Percentiles rank a stretch among this genome's conserved stretches.
phyloP scores from a whole-genome alignment of 768 basidiomycete species.

The Cantharellus cinnabarinus region DNA sequence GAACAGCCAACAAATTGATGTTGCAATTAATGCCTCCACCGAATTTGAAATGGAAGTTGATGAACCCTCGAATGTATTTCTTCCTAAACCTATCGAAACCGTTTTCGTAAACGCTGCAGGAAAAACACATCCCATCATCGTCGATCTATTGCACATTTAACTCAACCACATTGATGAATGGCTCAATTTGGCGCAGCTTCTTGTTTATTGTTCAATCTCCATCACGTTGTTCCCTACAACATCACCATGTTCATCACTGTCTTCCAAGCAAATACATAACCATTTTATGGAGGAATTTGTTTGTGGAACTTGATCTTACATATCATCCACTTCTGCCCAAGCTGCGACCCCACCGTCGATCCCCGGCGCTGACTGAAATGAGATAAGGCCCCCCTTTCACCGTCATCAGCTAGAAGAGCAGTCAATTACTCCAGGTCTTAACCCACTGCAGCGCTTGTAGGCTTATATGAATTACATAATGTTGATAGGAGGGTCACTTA shows the following conservation, averaged over 20 bases:
- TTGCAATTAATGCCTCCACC: neutral
- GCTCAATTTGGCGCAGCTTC: no score
- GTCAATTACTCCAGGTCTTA: no score
- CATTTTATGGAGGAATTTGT: neutral
- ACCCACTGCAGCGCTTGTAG: no score
- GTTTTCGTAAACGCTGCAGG: neutral
- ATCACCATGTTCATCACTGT: neutral
- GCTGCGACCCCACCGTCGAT: no score
- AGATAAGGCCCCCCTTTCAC: no score
- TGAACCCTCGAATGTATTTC: no score
- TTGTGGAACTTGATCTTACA: neutral
- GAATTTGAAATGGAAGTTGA: no score
- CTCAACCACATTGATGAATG: neutral
- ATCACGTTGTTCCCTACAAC: neutral
- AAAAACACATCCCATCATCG: neutral
- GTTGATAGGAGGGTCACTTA: no score
- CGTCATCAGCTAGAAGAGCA: no score
- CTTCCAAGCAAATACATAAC: neutral
- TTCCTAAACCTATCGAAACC: neutral
- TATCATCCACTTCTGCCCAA: neutral
- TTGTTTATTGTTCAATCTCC: neutral
- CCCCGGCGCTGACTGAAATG: no score
- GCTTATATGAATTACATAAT: no score
- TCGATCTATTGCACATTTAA: neutral
- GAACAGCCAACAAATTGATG: neutral